These are phyloP conservation scores for Microsporum ferrugineum DNA, from an alignment of 2,329 filamentous ascomycete species.

Conservation along the genomic window DNA sequence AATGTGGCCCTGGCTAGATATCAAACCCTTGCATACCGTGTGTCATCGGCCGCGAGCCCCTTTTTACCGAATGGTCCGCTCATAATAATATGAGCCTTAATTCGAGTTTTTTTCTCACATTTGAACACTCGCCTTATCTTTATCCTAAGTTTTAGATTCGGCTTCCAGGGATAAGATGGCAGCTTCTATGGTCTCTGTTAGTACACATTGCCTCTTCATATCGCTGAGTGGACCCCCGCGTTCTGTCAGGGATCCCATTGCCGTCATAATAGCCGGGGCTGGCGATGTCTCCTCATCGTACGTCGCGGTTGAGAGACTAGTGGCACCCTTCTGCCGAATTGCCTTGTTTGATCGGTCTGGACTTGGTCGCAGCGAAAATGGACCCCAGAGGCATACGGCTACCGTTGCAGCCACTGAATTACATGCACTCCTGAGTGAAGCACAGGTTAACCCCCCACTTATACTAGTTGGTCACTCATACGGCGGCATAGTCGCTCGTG, in stretches of 20 bases:
- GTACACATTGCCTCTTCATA: constrained; percentile 24
- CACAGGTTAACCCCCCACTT: constrained; percentile 20
- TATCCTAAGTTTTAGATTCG: not conserved
- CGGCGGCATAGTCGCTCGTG: constrained; percentile 30
- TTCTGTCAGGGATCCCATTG: constrained; percentile 19
- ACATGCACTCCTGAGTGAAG: constrained; percentile 19
- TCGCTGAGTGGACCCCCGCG: constrained; percentile 22
- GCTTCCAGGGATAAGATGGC: not conserved
- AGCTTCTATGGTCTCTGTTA: constrained; percentile 18
- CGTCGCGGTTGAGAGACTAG: constrained; percentile 22
- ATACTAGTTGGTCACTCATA: constrained; percentile 32
- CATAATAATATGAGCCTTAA: not conserved
- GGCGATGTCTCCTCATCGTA: constrained; percentile 28
- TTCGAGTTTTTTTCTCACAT: not conserved
- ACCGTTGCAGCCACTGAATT: constrained; percentile 24
- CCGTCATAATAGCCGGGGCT: constrained; percentile 27
- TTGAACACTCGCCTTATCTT: not conserved
- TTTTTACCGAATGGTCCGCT: not conserved
- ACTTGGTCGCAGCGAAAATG: constrained; percentile 26
- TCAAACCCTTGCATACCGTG: not conserved
- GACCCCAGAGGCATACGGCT: constrained; percentile 14
- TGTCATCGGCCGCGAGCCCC: not conserved
- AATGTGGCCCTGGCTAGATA: not conserved
- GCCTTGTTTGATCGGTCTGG: constrained; percentile 31
- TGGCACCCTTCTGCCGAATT: constrained; percentile 21